phyloP scores from a whole-genome alignment of 495 filamentous ascomycete species.

The Penicillium simplicissimum region DNA sequence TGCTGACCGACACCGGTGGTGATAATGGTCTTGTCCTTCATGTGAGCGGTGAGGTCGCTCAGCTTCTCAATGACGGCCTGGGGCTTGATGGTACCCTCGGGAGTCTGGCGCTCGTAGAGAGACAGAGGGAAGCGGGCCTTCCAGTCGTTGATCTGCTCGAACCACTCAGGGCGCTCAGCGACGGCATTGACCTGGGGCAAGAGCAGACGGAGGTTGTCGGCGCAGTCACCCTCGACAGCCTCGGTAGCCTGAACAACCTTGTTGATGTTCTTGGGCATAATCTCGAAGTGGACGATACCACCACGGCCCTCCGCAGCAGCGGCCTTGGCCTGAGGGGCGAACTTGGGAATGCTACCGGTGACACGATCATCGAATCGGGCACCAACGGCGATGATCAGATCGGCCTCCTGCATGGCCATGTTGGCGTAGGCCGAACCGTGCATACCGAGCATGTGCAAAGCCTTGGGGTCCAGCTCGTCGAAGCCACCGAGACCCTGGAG shows the following conservation, averaged over 20 bases:
- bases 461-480: slow-evolving; percentile 59
- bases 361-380: slow-evolving; percentile 68
- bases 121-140: slow-evolving; percentile 80
- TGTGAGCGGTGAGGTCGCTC: slow-evolving; percentile 67
- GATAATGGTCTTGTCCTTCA: slow-evolving; percentile 82
- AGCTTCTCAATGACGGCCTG: slow-evolving; percentile 86
- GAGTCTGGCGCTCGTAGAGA: slow-evolving; percentile 68
- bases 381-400: slow-evolving; percentile 62
- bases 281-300: slow-evolving; percentile 66
- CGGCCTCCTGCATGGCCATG: slow-evolving; percentile 65
- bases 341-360: slow-evolving; percentile 53
- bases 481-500: slow-evolving; percentile 65
- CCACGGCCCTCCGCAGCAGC: slow-evolving; percentile 59
- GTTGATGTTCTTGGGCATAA: slow-evolving; percentile 66
- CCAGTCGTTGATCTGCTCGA: slow-evolving; percentile 84
- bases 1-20: slow-evolving; percentile 94
- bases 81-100: slow-evolving; percentile 79
- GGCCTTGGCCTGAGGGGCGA: slow-evolving; percentile 57
- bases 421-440: slow-evolving; percentile 67
- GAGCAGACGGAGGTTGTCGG: slow-evolving; percentile 67
- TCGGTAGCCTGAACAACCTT: slow-evolving; percentile 65
- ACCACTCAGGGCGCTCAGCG: slow-evolving; percentile 75
- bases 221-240: slow-evolving; percentile 62
- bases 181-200: slow-evolving; percentile 67
- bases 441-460: slow-evolving; percentile 67